These are phyloP conservation scores for Penicillium atrosanguineum DNA, from an alignment of 495 filamentous ascomycete genomes.

Conservation along the genomic window DNA sequence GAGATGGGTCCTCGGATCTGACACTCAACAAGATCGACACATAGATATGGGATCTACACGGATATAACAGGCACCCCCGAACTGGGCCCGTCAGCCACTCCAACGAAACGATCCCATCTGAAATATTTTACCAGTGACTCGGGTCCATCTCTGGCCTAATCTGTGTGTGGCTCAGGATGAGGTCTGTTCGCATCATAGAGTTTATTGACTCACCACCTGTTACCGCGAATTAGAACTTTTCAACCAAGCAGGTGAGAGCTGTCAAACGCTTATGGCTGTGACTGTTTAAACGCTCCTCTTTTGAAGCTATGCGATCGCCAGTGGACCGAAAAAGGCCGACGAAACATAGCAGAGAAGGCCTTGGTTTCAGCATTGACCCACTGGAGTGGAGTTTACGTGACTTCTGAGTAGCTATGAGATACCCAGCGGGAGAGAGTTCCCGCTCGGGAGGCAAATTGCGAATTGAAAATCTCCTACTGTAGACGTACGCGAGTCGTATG, in stretches of 20 bases:
- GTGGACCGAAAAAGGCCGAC: background rate
- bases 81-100: background rate
- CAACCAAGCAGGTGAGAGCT: conserved; percentile 11
- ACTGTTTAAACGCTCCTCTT: conserved; percentile 13
- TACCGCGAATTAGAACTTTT: conserved; percentile 5
- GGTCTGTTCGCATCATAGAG: background rate
- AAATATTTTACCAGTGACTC: conserved; percentile 3
- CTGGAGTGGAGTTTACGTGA: background rate
- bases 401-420: conserved; percentile 6
- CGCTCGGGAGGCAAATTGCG: conserved; percentile 6
- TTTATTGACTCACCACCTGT: background rate
- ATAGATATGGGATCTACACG: conserved; percentile 12
- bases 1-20: conserved; percentile 6
- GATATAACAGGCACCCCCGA: background rate
- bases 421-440: background rate
- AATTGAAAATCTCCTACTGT: background rate
- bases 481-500: background rate
- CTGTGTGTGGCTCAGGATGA: background rate
- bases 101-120: background rate
- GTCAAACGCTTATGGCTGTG: conserved; percentile 10
- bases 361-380: conserved; percentile 6
- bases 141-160: background rate
- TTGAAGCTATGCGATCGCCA: background rate
- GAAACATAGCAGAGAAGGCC: background rate
- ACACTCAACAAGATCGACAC: conserved; percentile 19